phyloP scores from a whole-genome alignment of 768 basidiomycete genomes.

The Pisolithus marmoratus region DNA sequence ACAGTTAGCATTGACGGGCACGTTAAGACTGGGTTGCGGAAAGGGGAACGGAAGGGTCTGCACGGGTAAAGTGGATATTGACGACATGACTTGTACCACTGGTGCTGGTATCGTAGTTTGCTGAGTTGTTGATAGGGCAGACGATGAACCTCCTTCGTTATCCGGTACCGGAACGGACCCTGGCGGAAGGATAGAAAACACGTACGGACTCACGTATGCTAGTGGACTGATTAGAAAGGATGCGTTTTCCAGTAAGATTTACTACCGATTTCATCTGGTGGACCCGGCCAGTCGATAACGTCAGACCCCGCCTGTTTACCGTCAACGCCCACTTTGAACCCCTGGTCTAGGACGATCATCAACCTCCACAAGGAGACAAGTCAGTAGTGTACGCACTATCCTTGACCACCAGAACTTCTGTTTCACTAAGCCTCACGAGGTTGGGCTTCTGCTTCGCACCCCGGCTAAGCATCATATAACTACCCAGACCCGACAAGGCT shows the following conservation, averaged over 20 bases:
- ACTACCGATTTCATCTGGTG: conserved; percentile 75
- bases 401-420: conserved; percentile 66
- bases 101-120: conserved; percentile 47
- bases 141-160: conserved; percentile 11
- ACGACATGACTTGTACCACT: conserved; percentile 66
- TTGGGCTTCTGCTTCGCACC: conserved; percentile 68
- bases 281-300: conserved; percentile 67
- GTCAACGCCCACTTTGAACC: conserved; percentile 56
- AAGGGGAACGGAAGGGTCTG: conserved; percentile 68
- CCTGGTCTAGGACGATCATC: conserved; percentile 46
- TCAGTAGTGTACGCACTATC: conserved; percentile 55
- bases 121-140: conserved; percentile 10
- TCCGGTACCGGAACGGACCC: conserved; percentile 44
- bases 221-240: conserved; percentile 56
- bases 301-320: conserved; percentile 45
- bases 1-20: conserved; percentile 33
- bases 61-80: conserved; percentile 52
- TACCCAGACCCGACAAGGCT: conserved; percentile 73
- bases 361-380: background rate
- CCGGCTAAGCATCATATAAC: conserved; percentile 81
- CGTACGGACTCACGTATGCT: conserved; percentile 75
- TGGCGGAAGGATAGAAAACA: conserved; percentile 69
- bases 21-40: conserved; percentile 24
- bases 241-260: conserved; percentile 47
- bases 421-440: conserved; percentile 47